Conservation (phyloP, 2,329 filamentous ascomycete species). For the Pseudogymnoascus sp. region DNA sequence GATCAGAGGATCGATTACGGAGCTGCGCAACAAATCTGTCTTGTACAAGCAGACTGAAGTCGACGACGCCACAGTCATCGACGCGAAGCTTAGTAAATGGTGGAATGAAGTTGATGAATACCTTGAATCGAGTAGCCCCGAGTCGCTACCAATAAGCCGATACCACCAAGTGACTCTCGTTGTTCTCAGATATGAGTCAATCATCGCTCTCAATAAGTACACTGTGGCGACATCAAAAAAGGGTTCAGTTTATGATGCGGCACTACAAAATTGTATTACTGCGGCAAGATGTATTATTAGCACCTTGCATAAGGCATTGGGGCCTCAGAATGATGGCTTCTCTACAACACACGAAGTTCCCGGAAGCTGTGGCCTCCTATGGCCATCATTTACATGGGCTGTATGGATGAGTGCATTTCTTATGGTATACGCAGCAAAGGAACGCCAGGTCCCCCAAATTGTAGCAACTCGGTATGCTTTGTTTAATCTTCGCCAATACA, state of each 20-base stretch:
- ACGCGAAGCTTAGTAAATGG: conserved; percentile 36
- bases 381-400: conserved; percentile 40
- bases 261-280: conserved; percentile 37
- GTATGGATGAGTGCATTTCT: conserved; percentile 41
- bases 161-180: conserved; percentile 31
- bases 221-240: conserved; percentile 33
- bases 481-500: not conserved
- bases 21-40: conserved; percentile 38
- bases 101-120: conserved; percentile 40
- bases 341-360: conserved; percentile 3
- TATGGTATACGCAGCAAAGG: conserved; percentile 36
- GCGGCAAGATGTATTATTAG: conserved; percentile 35
- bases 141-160: conserved; percentile 18
- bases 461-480: conserved; percentile 28
- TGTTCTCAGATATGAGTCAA: conserved; percentile 35
- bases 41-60: conserved; percentile 30
- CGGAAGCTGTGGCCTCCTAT: conserved; percentile 27
- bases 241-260: conserved; percentile 32
- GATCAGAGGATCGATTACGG: conserved; percentile 38
- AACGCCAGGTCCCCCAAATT: conserved; percentile 27
- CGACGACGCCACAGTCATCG: conserved; percentile 32
- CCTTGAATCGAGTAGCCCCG: conserved; percentile 26
- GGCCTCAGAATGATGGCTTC: not conserved
- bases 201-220: conserved; percentile 38
- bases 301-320: conserved; percentile 24